Conservation (phyloP, 352 stramenopile species). For the Thalassiosira mediterranea region DNA sequence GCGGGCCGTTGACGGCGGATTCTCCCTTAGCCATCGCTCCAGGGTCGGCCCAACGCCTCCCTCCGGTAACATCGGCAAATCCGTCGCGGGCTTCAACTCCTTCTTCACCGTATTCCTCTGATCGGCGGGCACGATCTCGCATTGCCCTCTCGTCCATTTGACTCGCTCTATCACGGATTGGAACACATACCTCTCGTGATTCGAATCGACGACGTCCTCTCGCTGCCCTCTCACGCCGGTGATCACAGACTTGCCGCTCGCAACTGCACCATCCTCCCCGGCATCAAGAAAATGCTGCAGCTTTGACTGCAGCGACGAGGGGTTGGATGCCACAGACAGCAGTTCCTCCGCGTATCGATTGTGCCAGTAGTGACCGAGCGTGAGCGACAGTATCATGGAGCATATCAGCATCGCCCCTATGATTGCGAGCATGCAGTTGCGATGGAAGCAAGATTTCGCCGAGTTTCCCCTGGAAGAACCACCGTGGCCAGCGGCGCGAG, state of each 20-base stretch:
- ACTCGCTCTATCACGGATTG: slow-evolving; percentile 54
- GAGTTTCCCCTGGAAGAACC: too few species aligned
- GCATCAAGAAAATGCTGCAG: slow-evolving; percentile 50
- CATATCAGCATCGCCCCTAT: slow-evolving; percentile 20
- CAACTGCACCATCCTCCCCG: slow-evolving; percentile 8
- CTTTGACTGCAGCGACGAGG: slow-evolving; percentile 61
- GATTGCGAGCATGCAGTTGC: slow-evolving; percentile 33
- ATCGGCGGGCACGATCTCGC: slow-evolving; percentile 19
- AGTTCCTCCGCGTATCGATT: slow-evolving; percentile 36
- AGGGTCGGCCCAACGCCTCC: slow-evolving; percentile 45
- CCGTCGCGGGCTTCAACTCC: slow-evolving; percentile 29
- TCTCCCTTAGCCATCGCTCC: slow-evolving; percentile 43
- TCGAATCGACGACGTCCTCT: neutral
- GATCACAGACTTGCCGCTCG: neutral
- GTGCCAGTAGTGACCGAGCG: slow-evolving; percentile 36
- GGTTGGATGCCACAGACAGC: slow-evolving; percentile 20
- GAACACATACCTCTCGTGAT: slow-evolving; percentile 47
- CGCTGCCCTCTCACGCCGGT: neutral
- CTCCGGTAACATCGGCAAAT: slow-evolving; percentile 51
- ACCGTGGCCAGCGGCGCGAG: too few species aligned
- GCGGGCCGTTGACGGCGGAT: slow-evolving; percentile 5
- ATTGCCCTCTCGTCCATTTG: slow-evolving; percentile 40
- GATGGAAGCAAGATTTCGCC: too few species aligned
- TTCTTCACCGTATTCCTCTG: slow-evolving; percentile 48
- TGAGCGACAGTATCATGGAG: slow-evolving; percentile 40